Base-by-base conservation (phyloP, 2,329 filamentous ascomycete genomes). In the Davidsoniella neocaledoniae region DNA sequence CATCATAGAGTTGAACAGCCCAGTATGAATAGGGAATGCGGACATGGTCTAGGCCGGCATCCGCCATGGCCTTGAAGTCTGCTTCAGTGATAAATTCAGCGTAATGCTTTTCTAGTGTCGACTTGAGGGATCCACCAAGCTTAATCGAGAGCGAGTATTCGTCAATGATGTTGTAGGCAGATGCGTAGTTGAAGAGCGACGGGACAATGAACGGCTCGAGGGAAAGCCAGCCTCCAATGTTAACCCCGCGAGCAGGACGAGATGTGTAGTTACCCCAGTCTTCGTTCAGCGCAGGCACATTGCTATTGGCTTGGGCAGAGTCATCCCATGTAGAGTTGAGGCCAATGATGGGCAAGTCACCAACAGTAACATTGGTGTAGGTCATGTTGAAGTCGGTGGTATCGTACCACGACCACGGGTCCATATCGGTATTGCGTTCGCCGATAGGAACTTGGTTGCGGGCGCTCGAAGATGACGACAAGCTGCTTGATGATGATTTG, bases 131-230 rank as follows among this genome's bases (percentile, higher is more conserved):
- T 1, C 74, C 61, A 0, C 86, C 90, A 1, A 96, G 73, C 55
- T 83, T 73, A 42, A 70, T 64, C 53, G 77, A 78, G 21, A 96
- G 70, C 0, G 84, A 94, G 64, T 77, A 96, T 63, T 98, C 91
- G 60, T 98, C 91, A 16, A 96, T 73, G 40, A 96, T 76, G 4
- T 77, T 68, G 68, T 79, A 56, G 14, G 63, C 61, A 4, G 70
- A 67, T 60, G 82, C 86, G 54, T 73, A 74, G 54, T 77, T 67
- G 66, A 98, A 98, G 23, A 94, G 73, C 0, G 88, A 95, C 0
- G 91, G 91, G 3, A 86, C 90, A 61, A 98, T 96, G 62, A 94
- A 95, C 0, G 91, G 91, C 60, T 98, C 91, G 10, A 98, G 68
- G 2, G 83, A 84, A 1, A 98, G 74, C 91, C 91, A 98, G 10